phyloP scores from a whole-genome alignment of 805 yeast genomes.

The Lachancea nothofagi region DNA sequence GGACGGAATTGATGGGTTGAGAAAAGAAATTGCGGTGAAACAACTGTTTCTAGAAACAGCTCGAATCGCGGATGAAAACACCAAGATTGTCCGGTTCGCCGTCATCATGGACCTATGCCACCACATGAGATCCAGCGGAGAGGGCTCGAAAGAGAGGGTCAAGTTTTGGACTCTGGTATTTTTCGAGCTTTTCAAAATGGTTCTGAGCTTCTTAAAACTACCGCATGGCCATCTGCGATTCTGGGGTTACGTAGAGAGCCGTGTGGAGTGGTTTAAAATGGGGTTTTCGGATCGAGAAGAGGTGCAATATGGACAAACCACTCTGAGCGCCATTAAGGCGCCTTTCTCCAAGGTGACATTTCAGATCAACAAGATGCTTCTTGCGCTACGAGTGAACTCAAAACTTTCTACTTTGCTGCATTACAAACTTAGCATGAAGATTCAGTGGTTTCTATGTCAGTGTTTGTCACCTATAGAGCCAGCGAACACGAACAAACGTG shows the following conservation, averaged over 20 bases:
- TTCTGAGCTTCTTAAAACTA: conserved; percentile 21
- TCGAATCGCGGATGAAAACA: not conserved
- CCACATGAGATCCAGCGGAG: conserved; percentile 14
- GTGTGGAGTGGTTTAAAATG: conserved; percentile 29
- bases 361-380: conserved; percentile 27
- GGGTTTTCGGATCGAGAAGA: conserved; percentile 11
- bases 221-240: conserved; percentile 22
- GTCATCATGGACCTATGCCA: conserved; percentile 24
- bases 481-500: conserved; percentile 10
- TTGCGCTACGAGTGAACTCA: conserved; percentile 17
- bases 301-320: conserved; percentile 19
- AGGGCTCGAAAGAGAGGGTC: conserved; percentile 12
- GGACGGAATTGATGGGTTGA: not conserved
- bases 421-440: conserved; percentile 16
- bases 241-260: conserved; percentile 30
- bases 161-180: conserved; percentile 20
- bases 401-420: conserved; percentile 23
- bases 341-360: conserved; percentile 30
- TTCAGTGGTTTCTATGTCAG: conserved; percentile 7
- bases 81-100: conserved; percentile 12
- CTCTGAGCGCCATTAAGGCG: conserved; percentile 28
- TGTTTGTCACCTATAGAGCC: conserved; percentile 7
- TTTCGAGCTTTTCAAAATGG: conserved; percentile 23
- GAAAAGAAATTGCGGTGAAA: conserved; percentile 3
- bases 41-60: conserved; percentile 3